Evolutionary conservation across 1,284 basidiomycete species (phyloP), one percentile per base, ranked within the genome.

Genomic region (Cryptococcus deneoformans): DNA sequence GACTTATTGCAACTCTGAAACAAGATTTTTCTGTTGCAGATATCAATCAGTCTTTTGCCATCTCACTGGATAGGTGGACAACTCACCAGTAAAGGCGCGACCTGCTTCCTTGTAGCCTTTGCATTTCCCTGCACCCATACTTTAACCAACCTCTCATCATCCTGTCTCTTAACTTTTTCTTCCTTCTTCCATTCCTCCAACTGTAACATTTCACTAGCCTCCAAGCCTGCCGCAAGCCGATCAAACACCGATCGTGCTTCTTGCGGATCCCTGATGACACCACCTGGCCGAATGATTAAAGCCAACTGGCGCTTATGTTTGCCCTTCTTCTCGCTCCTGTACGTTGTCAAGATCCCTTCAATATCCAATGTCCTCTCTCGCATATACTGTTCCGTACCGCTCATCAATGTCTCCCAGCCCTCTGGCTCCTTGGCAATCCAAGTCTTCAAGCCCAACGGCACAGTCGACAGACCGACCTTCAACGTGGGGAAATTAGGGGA

Each of bases 41-140:
- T 4, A 24, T 53, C 3, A 29, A 29, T 29, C 43, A 50, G 52
- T 43, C 24, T 10, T 10, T 11, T 37, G 7, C 9, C 7, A 43
- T 20, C 16, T 6, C 40, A 1, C 34, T 5, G 6, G 12, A 6
- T 9, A 20, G 38, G 4, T 10, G 14, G 34, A 50, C 10, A 12
- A 68, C 69, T 87, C 58, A 93, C 71, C 34, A 90, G 69, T 5
- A 73, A 61, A 6, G 93, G 92, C 24, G 90, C 90, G 5, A 87
- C 85, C 60, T 82, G 83, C 71, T 96, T 95, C 64, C 92, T 81
- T 36, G 88, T 92, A 37, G 85, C 87, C 46, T 83, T 76, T 16
- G 80, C 79, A 69, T 93, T 90, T 36, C 82, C 82, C 78, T 95
- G 92, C 65, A 86, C 82, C 80, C 90, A 95, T 0, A 86, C 82